A percentile compares a stretch with the other conserved stretches of the same genome.
Conservation (phyloP, 2,329 filamentous ascomycete genomes). For the Thielaviopsis euricoi region DNA sequence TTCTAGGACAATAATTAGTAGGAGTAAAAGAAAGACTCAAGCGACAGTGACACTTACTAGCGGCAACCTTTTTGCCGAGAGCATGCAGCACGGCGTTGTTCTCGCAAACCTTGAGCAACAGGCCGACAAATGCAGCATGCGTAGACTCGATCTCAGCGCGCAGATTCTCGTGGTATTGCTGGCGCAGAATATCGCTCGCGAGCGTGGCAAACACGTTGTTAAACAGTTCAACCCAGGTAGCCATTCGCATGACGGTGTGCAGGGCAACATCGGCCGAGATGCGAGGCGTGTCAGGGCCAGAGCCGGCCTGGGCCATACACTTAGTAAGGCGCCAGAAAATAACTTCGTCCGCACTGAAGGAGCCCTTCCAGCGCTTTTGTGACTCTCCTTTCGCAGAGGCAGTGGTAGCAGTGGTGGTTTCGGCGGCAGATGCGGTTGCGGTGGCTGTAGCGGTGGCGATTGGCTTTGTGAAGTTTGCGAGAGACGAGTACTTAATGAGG, state of each 20-base stretch:
- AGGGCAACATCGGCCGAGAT: slow-evolving; percentile 30
- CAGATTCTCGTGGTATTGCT: slow-evolving; percentile 26
- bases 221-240: slow-evolving; percentile 43
- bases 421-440: slow-evolving; percentile 8
- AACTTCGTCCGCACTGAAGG: slow-evolving; percentile 61
- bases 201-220: slow-evolving; percentile 33
- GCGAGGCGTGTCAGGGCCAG: background rate
- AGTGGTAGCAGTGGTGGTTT: too few species aligned
- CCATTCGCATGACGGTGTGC: slow-evolving; percentile 31
- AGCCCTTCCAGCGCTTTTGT: slow-evolving; percentile 32
- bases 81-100: slow-evolving; percentile 37
- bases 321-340: slow-evolving; percentile 89
- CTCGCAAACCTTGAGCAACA: slow-evolving; percentile 45
- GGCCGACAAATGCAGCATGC: slow-evolving; percentile 45
- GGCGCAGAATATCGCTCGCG: slow-evolving; percentile 30
- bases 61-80: slow-evolving; percentile 32
- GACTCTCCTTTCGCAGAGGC: background rate
- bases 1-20: slow-evolving; percentile 17
- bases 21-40: background rate
- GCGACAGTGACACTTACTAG: background rate
- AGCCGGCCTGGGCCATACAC: slow-evolving; percentile 23
- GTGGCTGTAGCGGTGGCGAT: too few species aligned
- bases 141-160: slow-evolving; percentile 43
- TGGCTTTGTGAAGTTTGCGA: slow-evolving; percentile 12
- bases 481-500: slow-evolving; percentile 37